Base-by-base conservation (phyloP, 2,329 filamentous ascomycete species). In the Zasmidium cellare region DNA sequence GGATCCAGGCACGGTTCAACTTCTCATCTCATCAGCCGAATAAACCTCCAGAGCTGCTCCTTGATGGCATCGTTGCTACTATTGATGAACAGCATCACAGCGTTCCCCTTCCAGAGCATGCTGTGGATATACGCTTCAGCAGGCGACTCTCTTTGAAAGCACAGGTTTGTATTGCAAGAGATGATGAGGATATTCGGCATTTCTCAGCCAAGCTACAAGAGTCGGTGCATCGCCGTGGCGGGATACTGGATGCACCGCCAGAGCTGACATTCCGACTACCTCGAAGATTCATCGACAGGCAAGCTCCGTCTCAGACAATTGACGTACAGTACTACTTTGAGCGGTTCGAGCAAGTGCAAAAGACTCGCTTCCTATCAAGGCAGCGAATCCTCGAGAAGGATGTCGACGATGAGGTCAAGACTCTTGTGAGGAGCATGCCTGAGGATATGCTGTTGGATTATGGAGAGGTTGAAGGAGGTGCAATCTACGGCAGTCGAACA, bases 271-370 rank as follows among this genome's bases (percentile, higher is more conserved):
- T 71, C 23, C 38, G 20, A n/a, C 20, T 69, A 5, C 67, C 67
- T 3, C 18, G 18, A 12, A 65, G 56, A 60, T 47, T 67, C 9
- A 41, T 59, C 18, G 18, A 55, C 3, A 44, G 31, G 16, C 22
- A 24, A 3, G 12, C 28, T 12, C 22, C 25, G 28, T 18, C 19
- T 20, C 41, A 23, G 9, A 45, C 35, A 2, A 18, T 51, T 20
- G 56, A 56, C 51, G 61, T 67, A 16, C 52, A 53, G 16, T 71
- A 72, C 51, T 22, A 69, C 7, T 62, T 70, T 28, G 68, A 69
- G 22, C 59, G 66, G 9, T 66, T 71, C 35, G 69, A 70, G 62
- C 65, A 69, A 35, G 57, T 58, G 5, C 63, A 67, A 45, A 57
- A 25, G 31, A 46, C 62, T 1, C 38, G 57, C 16, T 67, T 68